Conservation (phyloP, 768 basidiomycete genomes). For the Imleria badia region DNA sequence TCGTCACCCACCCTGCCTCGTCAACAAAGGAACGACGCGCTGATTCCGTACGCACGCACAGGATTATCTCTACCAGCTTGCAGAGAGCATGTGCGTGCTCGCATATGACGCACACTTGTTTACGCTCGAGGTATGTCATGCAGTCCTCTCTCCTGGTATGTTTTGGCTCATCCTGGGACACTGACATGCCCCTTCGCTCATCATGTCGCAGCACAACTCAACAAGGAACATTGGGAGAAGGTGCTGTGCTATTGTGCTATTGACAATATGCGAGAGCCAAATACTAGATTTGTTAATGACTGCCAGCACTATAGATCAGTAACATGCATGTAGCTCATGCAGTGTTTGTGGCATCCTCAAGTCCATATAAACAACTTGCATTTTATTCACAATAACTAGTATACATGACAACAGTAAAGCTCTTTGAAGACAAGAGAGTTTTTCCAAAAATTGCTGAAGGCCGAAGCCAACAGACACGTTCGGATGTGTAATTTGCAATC, state of each 20-base stretch:
- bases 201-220: constrained; percentile 2
- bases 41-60: constrained; percentile 36
- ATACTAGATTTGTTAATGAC: too few relatives aligned
- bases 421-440: too few relatives aligned
- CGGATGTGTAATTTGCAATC: constrained; percentile 98
- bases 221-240: constrained; percentile 2
- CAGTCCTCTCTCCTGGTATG: background rate
- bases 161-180: background rate
- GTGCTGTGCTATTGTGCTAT: constrained; percentile 8
- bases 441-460: constrained; percentile 91
- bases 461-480: constrained; percentile 89
- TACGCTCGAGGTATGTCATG: constrained; percentile 61
- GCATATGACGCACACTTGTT: constrained; percentile 74
- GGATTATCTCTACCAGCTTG: constrained; percentile 87
- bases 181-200: background rate
- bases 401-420: too few relatives aligned
- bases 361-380: too few relatives aligned
- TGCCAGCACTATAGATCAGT: too few relatives aligned
- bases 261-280: background rate
- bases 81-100: constrained; percentile 64
- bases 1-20: too few relatives aligned
- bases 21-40: too few relatives aligned
- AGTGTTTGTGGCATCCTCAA: too few relatives aligned
- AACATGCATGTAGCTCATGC: too few relatives aligned
- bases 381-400: too few relatives aligned